A percentile compares a stretch with the other conserved stretches of the same genome.
phyloP scores from a whole-genome alignment of 192 early-diverging fungal genomes.

The Entomortierella parvispora region DNA sequence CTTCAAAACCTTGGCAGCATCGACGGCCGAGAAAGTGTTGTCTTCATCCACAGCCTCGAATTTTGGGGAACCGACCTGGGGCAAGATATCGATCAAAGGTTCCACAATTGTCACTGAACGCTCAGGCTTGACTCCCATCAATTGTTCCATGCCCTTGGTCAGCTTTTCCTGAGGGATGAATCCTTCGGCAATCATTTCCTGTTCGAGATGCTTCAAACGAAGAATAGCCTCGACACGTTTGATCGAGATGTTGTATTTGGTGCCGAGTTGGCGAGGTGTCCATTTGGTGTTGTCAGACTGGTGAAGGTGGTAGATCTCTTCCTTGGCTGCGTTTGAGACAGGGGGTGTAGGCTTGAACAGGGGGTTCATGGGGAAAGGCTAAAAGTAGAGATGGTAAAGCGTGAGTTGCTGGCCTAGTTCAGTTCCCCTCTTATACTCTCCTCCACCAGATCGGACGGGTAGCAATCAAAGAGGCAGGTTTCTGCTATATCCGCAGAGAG shows the following conservation, averaged over 20 bases:
- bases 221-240: conserved; percentile 92
- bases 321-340: conserved; percentile 70
- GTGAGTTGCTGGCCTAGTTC: conserved; percentile 3
- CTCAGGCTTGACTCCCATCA: conserved; percentile 70
- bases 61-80: conserved; percentile 74
- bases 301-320: conserved; percentile 80
- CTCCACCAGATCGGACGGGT: too few relatives aligned
- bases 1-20: conserved; percentile 84
- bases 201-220: conserved; percentile 83
- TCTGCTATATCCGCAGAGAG: too few relatives aligned
- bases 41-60: conserved; percentile 89
- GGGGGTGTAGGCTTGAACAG: conserved; percentile 84
- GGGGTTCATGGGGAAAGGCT: conserved; percentile 94
- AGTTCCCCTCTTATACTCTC: too few relatives aligned
- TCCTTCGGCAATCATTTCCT: conserved; percentile 76
- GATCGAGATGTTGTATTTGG: conserved; percentile 77
- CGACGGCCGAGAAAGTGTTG: conserved; percentile 72
- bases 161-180: conserved; percentile 71
- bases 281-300: conserved; percentile 61
- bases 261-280: conserved; percentile 79
- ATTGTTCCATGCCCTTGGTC: conserved; percentile 84
- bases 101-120: conserved; percentile 53
- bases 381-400: conserved; percentile 14
- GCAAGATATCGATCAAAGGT: conserved; percentile 62
- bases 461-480: background rate